Evolutionary conservation across 768 basidiomycete species (phyloP).

Genomic region (Tylopilus felleus): DNA sequence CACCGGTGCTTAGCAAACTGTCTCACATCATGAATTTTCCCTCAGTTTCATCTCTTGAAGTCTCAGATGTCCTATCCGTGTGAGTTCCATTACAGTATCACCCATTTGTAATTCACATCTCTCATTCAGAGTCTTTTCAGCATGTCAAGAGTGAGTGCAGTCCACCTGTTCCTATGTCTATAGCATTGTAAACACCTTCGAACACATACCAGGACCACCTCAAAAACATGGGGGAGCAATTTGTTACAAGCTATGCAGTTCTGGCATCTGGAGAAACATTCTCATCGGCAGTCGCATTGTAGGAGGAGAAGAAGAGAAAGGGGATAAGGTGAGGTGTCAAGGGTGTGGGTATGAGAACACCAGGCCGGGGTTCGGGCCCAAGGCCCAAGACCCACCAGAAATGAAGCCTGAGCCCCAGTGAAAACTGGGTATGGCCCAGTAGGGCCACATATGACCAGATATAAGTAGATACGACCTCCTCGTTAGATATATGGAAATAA

Average conservation of each 20-base stretch:
- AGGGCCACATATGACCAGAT: too few species aligned
- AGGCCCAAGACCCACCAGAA: too few species aligned
- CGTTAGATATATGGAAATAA: too few species aligned
- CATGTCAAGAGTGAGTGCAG: conserved; percentile 84
- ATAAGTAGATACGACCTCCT: too few species aligned
- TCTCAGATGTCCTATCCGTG: conserved; percentile 55
- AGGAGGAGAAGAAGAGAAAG: too few species aligned
- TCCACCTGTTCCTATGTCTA: conserved; percentile 80
- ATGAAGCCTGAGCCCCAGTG: too few species aligned
- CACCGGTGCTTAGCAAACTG: conserved; percentile 78
- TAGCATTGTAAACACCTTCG: conserved; percentile 70
- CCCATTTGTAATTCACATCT: not conserved
- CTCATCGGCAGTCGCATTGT: too few species aligned
- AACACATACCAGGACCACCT: conserved; percentile 45
- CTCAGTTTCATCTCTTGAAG: conserved; percentile 62
- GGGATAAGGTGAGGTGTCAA: too few species aligned
- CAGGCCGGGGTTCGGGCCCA: too few species aligned
- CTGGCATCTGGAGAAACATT: conserved; percentile 96
- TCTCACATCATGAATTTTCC: conserved; percentile 60
- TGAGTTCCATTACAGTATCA: conserved; percentile 33
- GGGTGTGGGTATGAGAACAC: too few species aligned
- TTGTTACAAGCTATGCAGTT: conserved; percentile 69
- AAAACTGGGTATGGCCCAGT: too few species aligned
- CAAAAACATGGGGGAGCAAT: conserved; percentile 66
- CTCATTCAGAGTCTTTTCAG: conserved; percentile 56